phyloP scores from a whole-genome alignment of 2,329 filamentous ascomycete genomes.

The Neobulgaria alba region DNA sequence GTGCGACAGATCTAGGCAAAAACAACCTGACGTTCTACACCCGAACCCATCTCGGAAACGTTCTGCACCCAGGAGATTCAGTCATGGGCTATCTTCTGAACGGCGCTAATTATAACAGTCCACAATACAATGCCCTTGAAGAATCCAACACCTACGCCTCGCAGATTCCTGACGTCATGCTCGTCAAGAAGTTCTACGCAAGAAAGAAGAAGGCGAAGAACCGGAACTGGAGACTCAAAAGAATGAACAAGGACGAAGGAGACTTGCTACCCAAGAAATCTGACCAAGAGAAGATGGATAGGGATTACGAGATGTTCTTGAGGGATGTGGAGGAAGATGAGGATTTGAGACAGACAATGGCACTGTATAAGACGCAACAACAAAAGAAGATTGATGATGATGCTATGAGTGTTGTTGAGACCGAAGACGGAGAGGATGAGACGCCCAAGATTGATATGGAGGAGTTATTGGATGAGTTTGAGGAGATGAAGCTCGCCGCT shows the following conservation, averaged over 20 bases:
- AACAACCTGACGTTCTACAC: constrained; percentile 87
- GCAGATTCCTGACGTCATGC: constrained; percentile 79
- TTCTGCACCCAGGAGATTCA: constrained; percentile 83
- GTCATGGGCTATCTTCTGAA: constrained; percentile 90
- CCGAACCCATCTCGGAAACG: constrained; percentile 77
- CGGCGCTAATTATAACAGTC: constrained; percentile 88
- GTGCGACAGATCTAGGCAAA: constrained; percentile 73
- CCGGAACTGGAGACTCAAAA: constrained; percentile 90
- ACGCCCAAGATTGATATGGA: constrained; percentile 67
- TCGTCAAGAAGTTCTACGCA: constrained; percentile 96
- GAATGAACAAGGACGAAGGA: constrained; percentile 83
- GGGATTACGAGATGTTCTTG: constrained; percentile 96
- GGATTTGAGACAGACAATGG: constrained; percentile 75
- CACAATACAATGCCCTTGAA: constrained; percentile 76
- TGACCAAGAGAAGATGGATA: constrained; percentile 80
- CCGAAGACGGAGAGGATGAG: constrained; percentile 52
- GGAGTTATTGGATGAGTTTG: constrained; percentile 84
- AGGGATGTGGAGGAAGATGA: constrained; percentile 93
- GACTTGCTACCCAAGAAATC: constrained; percentile 80
- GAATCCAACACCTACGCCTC: constrained; percentile 65
- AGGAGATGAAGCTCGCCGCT: constrained; percentile 70
- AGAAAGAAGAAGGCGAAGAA: constrained; percentile 73
- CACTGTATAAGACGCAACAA: constrained; percentile 65
- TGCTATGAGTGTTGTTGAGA: constrained; percentile 61
- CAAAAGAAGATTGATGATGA: constrained; percentile 43